phyloP scores from a whole-genome alignment of 768 basidiomycete genomes.

The Tricholoma sp. region DNA sequence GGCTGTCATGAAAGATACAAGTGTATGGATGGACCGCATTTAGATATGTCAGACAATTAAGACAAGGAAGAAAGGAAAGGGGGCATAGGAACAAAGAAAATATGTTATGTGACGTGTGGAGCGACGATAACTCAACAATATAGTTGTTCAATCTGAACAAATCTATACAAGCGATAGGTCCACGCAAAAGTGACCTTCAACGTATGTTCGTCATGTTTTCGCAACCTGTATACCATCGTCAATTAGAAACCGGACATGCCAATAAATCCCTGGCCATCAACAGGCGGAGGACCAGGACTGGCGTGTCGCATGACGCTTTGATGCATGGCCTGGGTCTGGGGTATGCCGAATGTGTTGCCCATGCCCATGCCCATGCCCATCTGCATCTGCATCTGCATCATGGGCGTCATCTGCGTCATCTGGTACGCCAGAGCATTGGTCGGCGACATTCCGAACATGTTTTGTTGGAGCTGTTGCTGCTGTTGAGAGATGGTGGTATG shows the following conservation, averaged over 20 bases:
- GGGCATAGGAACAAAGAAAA: constrained; percentile 17
- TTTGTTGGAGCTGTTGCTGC: constrained; percentile 37
- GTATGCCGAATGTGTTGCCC: constrained; percentile 46
- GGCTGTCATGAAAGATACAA: constrained; percentile 2
- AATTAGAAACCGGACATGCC: constrained; percentile 17
- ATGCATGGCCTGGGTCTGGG: constrained; percentile 72
- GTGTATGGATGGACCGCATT: not conserved
- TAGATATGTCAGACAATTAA: not conserved
- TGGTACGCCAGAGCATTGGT: constrained; percentile 53
- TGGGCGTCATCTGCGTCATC: constrained; percentile 54
- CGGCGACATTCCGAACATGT: constrained; percentile 38
- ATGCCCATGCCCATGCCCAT: constrained; percentile 45
- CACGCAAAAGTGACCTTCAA: not conserved
- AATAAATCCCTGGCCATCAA: constrained; percentile 40
- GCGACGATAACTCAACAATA: not conserved
- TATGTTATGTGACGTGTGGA: constrained; percentile 5
- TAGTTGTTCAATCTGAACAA: not conserved
- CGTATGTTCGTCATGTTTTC: not conserved
- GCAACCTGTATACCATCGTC: not conserved
- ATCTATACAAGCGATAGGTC: not conserved
- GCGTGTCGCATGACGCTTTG: constrained; percentile 83
- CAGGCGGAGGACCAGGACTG: constrained; percentile 25
- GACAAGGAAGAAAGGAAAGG: constrained; percentile 8
- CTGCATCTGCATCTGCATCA: constrained; percentile 57
- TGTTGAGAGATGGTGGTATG: constrained; percentile 23